phyloP scores from a whole-genome alignment of 305 asterid genomes.

The Withania somnifera region DNA sequence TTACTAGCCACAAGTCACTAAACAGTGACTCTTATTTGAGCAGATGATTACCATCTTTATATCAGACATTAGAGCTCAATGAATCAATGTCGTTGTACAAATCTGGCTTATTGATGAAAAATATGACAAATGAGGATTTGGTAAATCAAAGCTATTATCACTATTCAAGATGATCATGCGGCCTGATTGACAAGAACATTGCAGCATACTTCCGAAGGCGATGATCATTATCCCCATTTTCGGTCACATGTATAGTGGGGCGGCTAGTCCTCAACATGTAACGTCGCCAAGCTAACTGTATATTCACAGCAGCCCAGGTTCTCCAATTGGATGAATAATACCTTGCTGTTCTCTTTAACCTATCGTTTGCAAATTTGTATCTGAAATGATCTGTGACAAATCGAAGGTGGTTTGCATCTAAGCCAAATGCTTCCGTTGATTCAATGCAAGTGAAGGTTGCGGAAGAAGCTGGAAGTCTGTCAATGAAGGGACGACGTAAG shows the following conservation, averaged over 20 bases:
- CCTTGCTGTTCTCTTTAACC: constrained; percentile 64
- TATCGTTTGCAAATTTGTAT: constrained; percentile 80
- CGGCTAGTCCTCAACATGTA: constrained; percentile 40
- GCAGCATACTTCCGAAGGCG: constrained; percentile 82
- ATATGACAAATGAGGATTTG: neutral
- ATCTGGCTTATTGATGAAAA: neutral
- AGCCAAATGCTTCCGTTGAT: constrained; percentile 66
- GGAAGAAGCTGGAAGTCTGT: constrained; percentile 81
- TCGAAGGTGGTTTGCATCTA: constrained; percentile 51
- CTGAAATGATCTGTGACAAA: constrained; percentile 86
- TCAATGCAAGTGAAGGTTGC: constrained; percentile 80
- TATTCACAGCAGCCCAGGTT: constrained; percentile 94
- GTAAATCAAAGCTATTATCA: neutral
- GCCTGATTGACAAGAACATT: constrained; percentile 76
- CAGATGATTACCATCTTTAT: neutral
- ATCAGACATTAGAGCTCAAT: neutral
- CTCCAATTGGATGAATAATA: constrained; percentile 91
- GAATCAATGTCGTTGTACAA: neutral
- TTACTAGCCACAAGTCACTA: neutral
- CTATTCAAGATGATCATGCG: constrained; percentile 94
- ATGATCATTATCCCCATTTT: constrained; percentile 31
- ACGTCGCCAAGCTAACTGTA: constrained; percentile 83
- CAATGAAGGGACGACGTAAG: constrained; percentile 80
- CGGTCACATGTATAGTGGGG: constrained; percentile 7
- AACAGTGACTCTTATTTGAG: neutral